These are phyloP conservation scores for Aaosphaeria pasadenensis DNA, from an alignment of 2,329 filamentous ascomycete genomes.

Conservation along the genomic window DNA sequence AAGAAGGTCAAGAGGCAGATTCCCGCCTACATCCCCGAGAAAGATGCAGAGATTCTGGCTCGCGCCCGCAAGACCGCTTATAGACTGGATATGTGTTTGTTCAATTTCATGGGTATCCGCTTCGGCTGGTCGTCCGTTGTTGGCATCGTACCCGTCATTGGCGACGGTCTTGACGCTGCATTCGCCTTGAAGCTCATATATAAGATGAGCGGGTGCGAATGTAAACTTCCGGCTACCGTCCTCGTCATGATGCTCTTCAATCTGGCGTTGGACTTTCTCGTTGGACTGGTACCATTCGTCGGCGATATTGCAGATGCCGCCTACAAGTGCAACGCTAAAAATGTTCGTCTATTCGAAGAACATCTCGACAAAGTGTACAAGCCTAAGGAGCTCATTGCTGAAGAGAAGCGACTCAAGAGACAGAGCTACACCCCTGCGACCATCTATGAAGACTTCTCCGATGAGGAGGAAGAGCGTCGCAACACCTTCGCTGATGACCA, in stretches of 20 bases:
- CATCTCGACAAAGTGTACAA: conserved; percentile 67
- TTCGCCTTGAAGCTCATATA: conserved; percentile 64
- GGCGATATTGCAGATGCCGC: conserved; percentile 73
- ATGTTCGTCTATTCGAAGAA: conserved; percentile 66
- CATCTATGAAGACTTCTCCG: conserved; percentile 45
- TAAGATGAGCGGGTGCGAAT: conserved; percentile 71
- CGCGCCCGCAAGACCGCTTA: conserved; percentile 85
- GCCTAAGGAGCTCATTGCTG: conserved; percentile 29
- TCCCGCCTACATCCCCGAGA: conserved; percentile 75
- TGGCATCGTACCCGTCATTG: conserved; percentile 77
- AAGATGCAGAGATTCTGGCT: conserved; percentile 80
- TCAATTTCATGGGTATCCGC: conserved; percentile 74
- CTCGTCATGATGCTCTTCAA: conserved; percentile 76
- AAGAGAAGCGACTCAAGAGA: conserved; percentile 25
- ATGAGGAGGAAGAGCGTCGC: conserved; percentile 33
- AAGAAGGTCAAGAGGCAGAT: conserved; percentile 85
- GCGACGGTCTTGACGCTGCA: conserved; percentile 44
- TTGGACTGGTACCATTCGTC: conserved; percentile 71
- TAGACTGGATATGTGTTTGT: conserved; percentile 78
- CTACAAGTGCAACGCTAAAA: conserved; percentile 74
- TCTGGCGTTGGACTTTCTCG: conserved; percentile 68
- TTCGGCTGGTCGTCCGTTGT: conserved; percentile 91
- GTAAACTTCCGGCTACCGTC: conserved; percentile 64
- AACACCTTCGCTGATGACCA: conserved; percentile 18
- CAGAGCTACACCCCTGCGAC: conserved; percentile 36